phyloP scores from a whole-genome alignment of 257 asterid species.

The Leonotis leonurus region DNA sequence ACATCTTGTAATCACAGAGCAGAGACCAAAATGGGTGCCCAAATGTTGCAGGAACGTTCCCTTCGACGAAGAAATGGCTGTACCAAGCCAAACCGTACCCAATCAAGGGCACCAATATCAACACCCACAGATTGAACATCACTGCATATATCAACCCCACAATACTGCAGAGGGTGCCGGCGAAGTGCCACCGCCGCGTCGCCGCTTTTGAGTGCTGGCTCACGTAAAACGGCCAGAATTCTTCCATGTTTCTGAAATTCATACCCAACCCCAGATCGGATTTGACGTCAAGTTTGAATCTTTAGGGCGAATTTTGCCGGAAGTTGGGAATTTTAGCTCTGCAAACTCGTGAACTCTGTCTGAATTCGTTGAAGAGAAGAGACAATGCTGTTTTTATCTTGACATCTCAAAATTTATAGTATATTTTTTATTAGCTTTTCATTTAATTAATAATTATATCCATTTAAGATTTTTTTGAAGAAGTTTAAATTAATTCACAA shows the following conservation, averaged over 20 bases:
- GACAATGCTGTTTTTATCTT: too few relatives aligned
- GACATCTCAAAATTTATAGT: too few relatives aligned
- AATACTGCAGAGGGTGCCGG: conserved; percentile 75
- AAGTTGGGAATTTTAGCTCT: background rate
- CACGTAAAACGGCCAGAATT: conserved; percentile 90
- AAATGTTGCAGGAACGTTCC: conserved; percentile 85
- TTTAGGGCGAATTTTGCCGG: conserved; percentile 9
- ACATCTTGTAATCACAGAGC: conserved; percentile 89
- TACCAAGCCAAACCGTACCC: conserved; percentile 96
- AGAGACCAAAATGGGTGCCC: conserved; percentile 96
- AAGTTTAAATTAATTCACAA: too few relatives aligned
- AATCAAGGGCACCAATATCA: conserved; percentile 59
- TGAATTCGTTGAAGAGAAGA: too few relatives aligned
- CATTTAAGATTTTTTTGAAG: too few relatives aligned
- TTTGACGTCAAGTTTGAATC: conserved; percentile 17
- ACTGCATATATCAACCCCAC: conserved; percentile 61
- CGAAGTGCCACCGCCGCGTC: conserved; percentile 94
- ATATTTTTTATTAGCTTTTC: too few relatives aligned
- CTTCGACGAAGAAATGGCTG: conserved; percentile 91
- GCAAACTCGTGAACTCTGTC: background rate
- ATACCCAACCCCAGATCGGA: conserved; percentile 32
- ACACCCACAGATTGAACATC: conserved; percentile 66
- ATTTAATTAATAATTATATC: too few relatives aligned
- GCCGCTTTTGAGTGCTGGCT: conserved; percentile 80
- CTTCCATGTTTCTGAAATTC: conserved; percentile 93